Base-by-base conservation (phyloP, 306 rosid species). In the Senna siamea region DNA sequence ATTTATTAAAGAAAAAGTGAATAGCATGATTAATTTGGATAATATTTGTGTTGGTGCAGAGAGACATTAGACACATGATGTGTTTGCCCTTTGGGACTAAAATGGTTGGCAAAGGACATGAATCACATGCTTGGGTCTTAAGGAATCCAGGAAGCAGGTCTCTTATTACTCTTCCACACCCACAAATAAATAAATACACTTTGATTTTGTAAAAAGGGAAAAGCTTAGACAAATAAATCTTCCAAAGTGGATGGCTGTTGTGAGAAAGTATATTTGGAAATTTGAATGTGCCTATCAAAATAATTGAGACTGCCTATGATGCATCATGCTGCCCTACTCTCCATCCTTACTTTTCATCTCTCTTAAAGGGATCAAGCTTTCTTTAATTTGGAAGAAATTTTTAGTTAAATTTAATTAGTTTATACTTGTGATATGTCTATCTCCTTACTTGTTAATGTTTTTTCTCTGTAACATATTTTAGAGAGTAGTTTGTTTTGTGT, bases 41-140 rank as follows among this genome's bases (percentile, higher is more conserved):
- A 22, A 43, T 11, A 22, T 18, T 18, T n/a, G 68, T 62, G 68
- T 38, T 62, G 68, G 68, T 38, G 32, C 68, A 62, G 23, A 38
- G 48, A 37, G 68, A 62, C 68, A 62, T 1, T 4, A 22, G 9
- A 62, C 66, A 60, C 68, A 62, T 62, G 68, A 23, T 38, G 32
- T 62, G 68, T 38, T 60, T 34, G 23, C 13, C 9, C 7, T n/a
- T 15, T 17, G n/a, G 48, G 67, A 47, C 35, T 61, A 18, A 61
- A 43, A 17, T 17, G 67, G 0, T 5, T n/a, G 26, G 47, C 43
- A 59, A n/a, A 17, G 46, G 66, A 61, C 43, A 17, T 38, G 68
- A 62, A 38, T 38, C 68, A 62, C 50, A 38, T 18, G 68, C 32
- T 4, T 62, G 30, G 30, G 11, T 62, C 68, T 10, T 62, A 37